Evolutionary conservation across 495 filamentous ascomycete genomes (phyloP).

Genomic region (Penicillium maclennaniae): DNA sequence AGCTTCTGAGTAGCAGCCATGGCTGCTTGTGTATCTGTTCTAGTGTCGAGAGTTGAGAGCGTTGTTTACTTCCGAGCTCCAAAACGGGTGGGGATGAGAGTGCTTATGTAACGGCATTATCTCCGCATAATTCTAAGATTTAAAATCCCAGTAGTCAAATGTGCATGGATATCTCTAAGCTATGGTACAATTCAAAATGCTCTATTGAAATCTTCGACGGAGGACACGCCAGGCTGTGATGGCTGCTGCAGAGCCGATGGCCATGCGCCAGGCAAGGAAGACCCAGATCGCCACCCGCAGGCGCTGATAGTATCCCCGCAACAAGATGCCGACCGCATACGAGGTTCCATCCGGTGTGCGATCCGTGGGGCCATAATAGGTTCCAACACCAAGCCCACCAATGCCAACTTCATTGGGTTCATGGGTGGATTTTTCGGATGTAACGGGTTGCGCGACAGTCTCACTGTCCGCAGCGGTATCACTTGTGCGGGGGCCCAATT

Average conservation of each 20-base stretch:
- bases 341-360: slow-evolving; percentile 24
- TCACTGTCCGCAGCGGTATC: slow-evolving; percentile 43
- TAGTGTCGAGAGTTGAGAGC: background rate
- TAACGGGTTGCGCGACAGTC: slow-evolving; percentile 39
- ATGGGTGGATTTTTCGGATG: slow-evolving; percentile 16
- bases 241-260: slow-evolving; percentile 30
- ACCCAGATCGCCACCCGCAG: slow-evolving; percentile 57
- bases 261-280: slow-evolving; percentile 37
- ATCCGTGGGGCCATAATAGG: slow-evolving; percentile 37
- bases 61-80: slow-evolving; percentile 12
- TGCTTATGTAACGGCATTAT: background rate
- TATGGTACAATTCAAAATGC: background rate
- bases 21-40: background rate
- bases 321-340: slow-evolving; percentile 57
- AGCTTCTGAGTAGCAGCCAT: slow-evolving; percentile 60
- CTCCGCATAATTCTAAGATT: background rate
- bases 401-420: slow-evolving; percentile 44
- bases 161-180: background rate
- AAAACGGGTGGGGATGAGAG: background rate
- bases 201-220: slow-evolving; percentile 13
- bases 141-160: background rate
- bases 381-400: slow-evolving; percentile 44
- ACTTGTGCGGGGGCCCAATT: slow-evolving; percentile 34
- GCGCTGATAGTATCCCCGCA: slow-evolving; percentile 67
- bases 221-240: slow-evolving; percentile 32